A percentile compares a stretch with the other conserved stretches of the same genome.
phyloP scores from a whole-genome alignment of 306 rosid genomes.

The Delonix regia region DNA sequence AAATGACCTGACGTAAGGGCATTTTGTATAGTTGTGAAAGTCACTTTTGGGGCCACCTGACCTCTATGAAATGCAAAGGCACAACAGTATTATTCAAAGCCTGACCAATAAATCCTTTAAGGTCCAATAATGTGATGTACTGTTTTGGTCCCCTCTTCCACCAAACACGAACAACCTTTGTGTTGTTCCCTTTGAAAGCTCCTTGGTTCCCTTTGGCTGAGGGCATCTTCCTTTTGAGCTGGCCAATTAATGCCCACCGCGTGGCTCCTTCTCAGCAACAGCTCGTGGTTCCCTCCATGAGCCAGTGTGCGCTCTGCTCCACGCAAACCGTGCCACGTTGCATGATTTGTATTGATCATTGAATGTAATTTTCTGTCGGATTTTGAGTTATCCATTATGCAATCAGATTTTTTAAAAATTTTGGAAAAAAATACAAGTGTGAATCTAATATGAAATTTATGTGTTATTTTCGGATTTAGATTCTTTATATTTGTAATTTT shows the following conservation, averaged over 20 bases:
- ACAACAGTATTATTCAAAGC: background rate
- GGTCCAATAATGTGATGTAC: background rate
- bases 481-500: no score
- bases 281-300: constrained; percentile 8
- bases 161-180: background rate
- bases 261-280: constrained; percentile 29
- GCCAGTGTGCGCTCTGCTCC: constrained; percentile 25
- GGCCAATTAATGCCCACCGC: constrained; percentile 1
- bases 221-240: background rate
- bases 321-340: constrained; percentile 8
- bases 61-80: no score
- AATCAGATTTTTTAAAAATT: no score
- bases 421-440: no score
- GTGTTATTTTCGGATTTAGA: no score
- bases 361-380: no score
- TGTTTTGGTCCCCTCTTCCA: constrained; percentile 31
- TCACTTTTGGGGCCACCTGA: constrained; percentile 13
- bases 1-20: no score
- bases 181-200: background rate
- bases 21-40: background rate
- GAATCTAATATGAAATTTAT: no score
- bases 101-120: background rate
- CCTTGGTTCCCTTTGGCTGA: constrained; percentile 4
- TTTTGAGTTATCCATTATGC: no score
- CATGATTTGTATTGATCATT: background rate